Evolutionary conservation across 2,329 filamentous ascomycete genomes (phyloP).

Genomic region (Pleoardoris graminearum): DNA sequence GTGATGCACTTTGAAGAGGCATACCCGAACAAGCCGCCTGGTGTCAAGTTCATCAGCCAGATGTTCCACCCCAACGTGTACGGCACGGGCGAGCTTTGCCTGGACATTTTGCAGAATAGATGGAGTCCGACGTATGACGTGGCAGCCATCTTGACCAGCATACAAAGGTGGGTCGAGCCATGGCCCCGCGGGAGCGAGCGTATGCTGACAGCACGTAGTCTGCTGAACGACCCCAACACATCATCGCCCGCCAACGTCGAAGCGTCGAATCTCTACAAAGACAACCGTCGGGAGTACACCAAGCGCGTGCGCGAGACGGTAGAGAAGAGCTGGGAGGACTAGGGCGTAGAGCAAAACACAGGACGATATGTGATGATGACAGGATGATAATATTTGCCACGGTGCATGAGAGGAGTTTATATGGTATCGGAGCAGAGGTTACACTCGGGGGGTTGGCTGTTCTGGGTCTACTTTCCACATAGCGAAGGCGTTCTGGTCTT

Average conservation of each 20-base stretch:
- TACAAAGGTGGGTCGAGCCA: conserved; percentile 73
- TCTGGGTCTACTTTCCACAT: conserved; percentile 18
- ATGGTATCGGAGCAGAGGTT: conserved; percentile 13
- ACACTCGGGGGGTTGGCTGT: conserved; percentile 15
- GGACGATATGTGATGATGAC: conserved; percentile 9
- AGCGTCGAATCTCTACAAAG: conserved; percentile 96
- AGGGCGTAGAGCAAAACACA: conserved; percentile 10
- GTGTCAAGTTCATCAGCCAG: conserved; percentile 96
- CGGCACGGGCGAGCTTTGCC: conserved; percentile 90
- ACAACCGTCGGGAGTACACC: conserved; percentile 94
- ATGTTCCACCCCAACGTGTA: conserved; percentile 99
- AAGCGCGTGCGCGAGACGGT: conserved; percentile 96
- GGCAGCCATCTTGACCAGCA: conserved; percentile 93
- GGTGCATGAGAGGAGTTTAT: conserved; percentile 23
- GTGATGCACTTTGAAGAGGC: conserved; percentile 99
- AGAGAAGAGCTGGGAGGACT: conserved; percentile 99
- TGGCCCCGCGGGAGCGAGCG: neutral
- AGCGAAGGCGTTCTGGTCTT: conserved; percentile 32
- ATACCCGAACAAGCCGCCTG: conserved; percentile 96
- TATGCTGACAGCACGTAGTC: conserved; percentile 56
- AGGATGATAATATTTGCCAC: conserved; percentile 1
- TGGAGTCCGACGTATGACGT: conserved; percentile 99
- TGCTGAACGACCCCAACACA: conserved; percentile 98
- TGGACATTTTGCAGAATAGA: conserved; percentile 95
- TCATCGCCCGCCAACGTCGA: conserved; percentile 97